A percentile compares a stretch with the other conserved stretches of the same genome.
Conservation (phyloP, 805 yeast species). For the Metschnikowia chrysomelidarum region DNA sequence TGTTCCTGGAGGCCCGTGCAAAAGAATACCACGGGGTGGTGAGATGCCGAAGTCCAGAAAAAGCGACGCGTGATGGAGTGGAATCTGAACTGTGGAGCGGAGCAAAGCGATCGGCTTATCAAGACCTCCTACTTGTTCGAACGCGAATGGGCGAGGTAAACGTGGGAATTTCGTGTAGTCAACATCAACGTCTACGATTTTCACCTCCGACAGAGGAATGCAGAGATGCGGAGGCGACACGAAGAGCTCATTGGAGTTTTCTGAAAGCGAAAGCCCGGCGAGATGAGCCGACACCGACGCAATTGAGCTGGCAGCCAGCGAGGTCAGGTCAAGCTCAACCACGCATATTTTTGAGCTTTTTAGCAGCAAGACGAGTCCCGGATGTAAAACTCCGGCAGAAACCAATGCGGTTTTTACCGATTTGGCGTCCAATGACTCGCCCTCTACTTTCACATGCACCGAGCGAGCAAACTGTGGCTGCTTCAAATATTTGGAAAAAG, state of each 20-base stretch:
- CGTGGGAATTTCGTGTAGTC: conserved; percentile 35
- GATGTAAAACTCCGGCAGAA: conserved; percentile 60
- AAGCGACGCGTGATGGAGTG: conserved; percentile 72
- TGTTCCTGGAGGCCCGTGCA: conserved; percentile 97
- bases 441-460: conserved; percentile 10
- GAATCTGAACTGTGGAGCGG: conserved; percentile 70
- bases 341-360: conserved; percentile 23
- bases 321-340: conserved; percentile 24
- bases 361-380: conserved; percentile 45
- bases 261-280: conserved; percentile 13
- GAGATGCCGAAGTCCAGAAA: conserved; percentile 83
- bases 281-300: conserved; percentile 12
- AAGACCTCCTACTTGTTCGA: conserved; percentile 75
- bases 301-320: conserved; percentile 15
- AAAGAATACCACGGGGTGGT: conserved; percentile 90
- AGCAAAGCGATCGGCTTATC: conserved; percentile 57
- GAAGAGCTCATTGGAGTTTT: conserved; percentile 21
- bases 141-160: conserved; percentile 45
- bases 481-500: conserved; percentile 41
- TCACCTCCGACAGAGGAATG: conserved; percentile 24
- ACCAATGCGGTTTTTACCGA: conserved; percentile 42
- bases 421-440: conserved; percentile 21
- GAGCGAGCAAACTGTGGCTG: conserved; percentile 43
- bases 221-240: conserved; percentile 51
- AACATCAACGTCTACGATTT: conserved; percentile 3